A percentile compares a stretch with the other conserved stretches of the same genome.
Evolutionary conservation across 345 rosid genomes (phyloP).

Genomic region (Schrenkiella parvula): DNA sequence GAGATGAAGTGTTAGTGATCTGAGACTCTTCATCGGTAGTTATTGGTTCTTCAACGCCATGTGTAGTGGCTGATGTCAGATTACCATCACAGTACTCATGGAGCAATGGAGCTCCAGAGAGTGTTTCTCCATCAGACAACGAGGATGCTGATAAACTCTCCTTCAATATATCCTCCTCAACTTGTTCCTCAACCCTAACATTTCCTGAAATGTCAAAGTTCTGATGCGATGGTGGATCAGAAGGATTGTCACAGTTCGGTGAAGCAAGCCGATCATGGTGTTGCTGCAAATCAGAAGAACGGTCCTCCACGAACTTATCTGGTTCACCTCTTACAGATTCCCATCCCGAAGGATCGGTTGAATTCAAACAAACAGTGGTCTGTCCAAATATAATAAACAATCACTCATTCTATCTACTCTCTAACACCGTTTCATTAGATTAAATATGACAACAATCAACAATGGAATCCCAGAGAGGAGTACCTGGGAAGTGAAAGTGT

Average conservation of each 20-base stretch:
- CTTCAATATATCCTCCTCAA: not conserved
- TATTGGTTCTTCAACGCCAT: not conserved
- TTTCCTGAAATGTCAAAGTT: slow-evolving; percentile 15
- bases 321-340: slow-evolving; percentile 16
- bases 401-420: not conserved
- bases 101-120: slow-evolving; percentile 8
- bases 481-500: slow-evolving; percentile 43
- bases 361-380: slow-evolving; percentile 29
- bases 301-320: not conserved
- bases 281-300: not conserved
- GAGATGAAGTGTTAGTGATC: not conserved
- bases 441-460: not conserved
- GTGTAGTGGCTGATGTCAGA: slow-evolving; percentile 18
- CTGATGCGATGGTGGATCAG: slow-evolving; percentile 27
- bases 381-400: slow-evolving; percentile 19
- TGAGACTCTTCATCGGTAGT: slow-evolving; percentile 5
- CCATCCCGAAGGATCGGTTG: slow-evolving; percentile 11
- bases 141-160: slow-evolving; percentile 23
- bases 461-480: not conserved
- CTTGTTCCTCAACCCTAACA: slow-evolving; percentile 26
- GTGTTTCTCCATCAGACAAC: slow-evolving; percentile 24
- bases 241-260: not conserved
- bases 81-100: slow-evolving; percentile 15
- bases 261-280: not conserved
- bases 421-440: not conserved